These are phyloP conservation scores for Mortierella sp. DNA, from an alignment of 371 early-diverging fungal genomes.

Conservation along the genomic window DNA sequence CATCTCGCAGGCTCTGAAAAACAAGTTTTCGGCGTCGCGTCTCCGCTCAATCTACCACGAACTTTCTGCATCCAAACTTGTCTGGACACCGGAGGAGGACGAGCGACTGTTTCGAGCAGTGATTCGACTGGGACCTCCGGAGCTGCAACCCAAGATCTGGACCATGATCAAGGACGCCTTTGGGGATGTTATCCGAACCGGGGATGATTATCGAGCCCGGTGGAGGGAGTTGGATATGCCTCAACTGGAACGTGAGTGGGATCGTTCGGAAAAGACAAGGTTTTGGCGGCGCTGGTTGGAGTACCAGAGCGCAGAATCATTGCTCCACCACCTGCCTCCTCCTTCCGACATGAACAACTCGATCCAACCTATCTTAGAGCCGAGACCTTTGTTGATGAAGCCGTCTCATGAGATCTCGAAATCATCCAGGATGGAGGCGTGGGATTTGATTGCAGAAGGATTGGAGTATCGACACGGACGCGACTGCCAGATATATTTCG, in stretches of 20 bases:
- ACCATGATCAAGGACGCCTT: constrained; percentile 42
- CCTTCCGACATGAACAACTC: neutral
- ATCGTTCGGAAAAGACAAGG: constrained; percentile 35
- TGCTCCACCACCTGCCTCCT: neutral
- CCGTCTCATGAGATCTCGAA: neutral
- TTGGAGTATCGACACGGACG: constrained; percentile 50
- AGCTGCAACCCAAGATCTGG: constrained; percentile 45
- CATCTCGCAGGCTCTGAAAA: constrained; percentile 21
- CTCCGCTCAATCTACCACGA: constrained; percentile 38
- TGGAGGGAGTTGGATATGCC: constrained; percentile 54
- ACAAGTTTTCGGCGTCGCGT: constrained; percentile 27
- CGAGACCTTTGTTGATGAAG: neutral
- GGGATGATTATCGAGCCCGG: constrained; percentile 37
- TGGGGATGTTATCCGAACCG: constrained; percentile 27
- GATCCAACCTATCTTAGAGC: neutral
- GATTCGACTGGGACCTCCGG: constrained; percentile 47
- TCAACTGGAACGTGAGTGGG: constrained; percentile 45
- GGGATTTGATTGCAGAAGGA: constrained; percentile 55
- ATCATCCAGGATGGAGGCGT: constrained; percentile 22
- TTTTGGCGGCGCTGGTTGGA: constrained; percentile 56
- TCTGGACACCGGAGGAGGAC: constrained; percentile 57
- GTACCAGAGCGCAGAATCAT: constrained; percentile 20
- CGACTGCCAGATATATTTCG: constrained; percentile 50
- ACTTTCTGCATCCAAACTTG: constrained; percentile 30
- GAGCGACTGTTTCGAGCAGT: constrained; percentile 41